Base-by-base conservation (phyloP, 2,329 filamentous ascomycete genomes). In the Hypoxylon sp. region DNA sequence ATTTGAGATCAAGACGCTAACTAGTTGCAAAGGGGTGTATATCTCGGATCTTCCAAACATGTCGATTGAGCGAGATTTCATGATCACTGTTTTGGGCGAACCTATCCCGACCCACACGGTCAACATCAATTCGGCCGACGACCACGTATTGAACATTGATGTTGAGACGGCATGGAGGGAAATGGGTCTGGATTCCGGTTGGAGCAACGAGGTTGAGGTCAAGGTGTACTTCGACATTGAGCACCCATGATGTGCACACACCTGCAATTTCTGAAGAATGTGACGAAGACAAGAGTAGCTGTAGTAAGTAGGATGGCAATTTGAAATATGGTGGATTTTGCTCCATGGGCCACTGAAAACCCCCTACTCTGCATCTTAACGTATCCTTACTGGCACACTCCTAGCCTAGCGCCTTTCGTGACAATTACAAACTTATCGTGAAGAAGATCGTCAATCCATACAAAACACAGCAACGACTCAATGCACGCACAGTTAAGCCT, bases 161-260 rank as follows among this genome's bases (percentile, higher is more conserved):
- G 77, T 92, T 11, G 85, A 88, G 68, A 82, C 79, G 28, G 94
- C 94, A 0, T 98, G 93, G 93, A 84, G 85, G 47, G 87, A 91
- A 71, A 84, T 93, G 80, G 85, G 83, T 0, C 81, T 95, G 57
- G 79, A 87, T 60, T 84, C 86, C 37, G 88, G 90, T 6, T 96
- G 91, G 89, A 90, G 88, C 68, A 97, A 97, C 74, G 91, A 96
- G 75, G 84, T 93, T 37, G 82, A 86, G 64, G 79, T 96, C 43
- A 89, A 89, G 74, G 76, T 93, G 4, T 89, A 81, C 58, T 82
- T 86, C 49, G 75, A 76, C 22, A 71, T 80, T 47, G 81, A 80
- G 39, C 63, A 74, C 57, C 69, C 62, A 15, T 74, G 43, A 68
- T 49, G 15, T 15, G 41, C 10, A 34, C 41, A 41, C 43, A 26